Evolutionary conservation across 176 grass and related monocot genomes (phyloP).

Genomic region (Lolium multiflorum): DNA sequence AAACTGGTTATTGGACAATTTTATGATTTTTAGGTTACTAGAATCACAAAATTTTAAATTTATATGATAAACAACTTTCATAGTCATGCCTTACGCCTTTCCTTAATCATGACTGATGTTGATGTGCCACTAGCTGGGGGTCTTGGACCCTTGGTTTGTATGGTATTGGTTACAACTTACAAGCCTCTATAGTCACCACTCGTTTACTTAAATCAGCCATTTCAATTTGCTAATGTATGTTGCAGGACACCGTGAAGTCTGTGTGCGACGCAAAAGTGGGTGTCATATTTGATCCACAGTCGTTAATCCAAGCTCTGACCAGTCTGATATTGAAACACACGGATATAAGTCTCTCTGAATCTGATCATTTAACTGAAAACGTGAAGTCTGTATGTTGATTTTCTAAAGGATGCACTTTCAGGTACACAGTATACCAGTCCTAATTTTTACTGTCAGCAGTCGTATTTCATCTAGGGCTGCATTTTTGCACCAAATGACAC

Average conservation of each 20-base stretch:
- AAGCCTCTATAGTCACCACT: neutral
- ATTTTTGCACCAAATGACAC: conserved; percentile 28
- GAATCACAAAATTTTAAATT: neutral
- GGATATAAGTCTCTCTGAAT: conserved; percentile 12
- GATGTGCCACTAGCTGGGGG: neutral
- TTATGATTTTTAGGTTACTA: neutral
- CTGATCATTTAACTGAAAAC: conserved; percentile 52
- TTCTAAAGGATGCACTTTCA: neutral
- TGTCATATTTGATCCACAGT: conserved; percentile 68
- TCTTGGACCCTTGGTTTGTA: conserved; percentile 9
- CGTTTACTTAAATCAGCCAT: neutral
- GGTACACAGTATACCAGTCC: conserved; percentile 9
- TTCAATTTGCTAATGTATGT: conserved; percentile 39
- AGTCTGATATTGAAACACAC: conserved; percentile 52
- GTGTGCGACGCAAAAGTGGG: conserved; percentile 61
- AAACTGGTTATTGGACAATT: neutral
- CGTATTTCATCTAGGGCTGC: conserved; percentile 20
- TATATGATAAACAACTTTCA: conserved; percentile 15
- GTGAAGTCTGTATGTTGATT: conserved; percentile 39
- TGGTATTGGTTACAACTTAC: neutral
- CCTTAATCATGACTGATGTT: conserved; percentile 23
- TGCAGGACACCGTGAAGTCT: conserved; percentile 64
- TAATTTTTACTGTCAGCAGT: neutral
- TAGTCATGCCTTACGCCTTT: neutral
- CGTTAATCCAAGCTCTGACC: conserved; percentile 74